Evolutionary conservation across 352 stramenopile species (phyloP), one percentile per base, ranked within the genome.

Genomic region (Phytophthora idaei): DNA sequence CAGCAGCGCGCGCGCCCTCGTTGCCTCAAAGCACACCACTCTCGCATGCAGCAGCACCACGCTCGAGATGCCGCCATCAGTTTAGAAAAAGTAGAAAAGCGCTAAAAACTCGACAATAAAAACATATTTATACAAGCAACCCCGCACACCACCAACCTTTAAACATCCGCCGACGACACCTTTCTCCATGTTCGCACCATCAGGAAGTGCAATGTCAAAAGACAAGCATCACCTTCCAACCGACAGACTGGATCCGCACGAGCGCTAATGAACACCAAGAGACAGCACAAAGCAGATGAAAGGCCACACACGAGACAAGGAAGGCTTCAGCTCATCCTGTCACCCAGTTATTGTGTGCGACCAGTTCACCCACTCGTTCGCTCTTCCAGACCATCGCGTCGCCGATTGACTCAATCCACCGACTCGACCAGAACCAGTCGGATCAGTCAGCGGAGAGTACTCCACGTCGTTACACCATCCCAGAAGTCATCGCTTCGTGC

Each of bases 1-100:
- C 46, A 57, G 61, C 61, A 27, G 17, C 29, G 44, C 46, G 46
- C 63, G 39, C 32, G 42, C 27, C 61, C 46, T 61, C 44, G 64
- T 71, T 61, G n/a, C n/a, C 34, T 59, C 12, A 21, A 46, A 56
- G 41, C 51, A 71, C 59, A 32, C 41, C 39, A 54, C 57, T 76
- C 31, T 67, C 34, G 17, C 21, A 42, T 15, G 54, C 27, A 61
- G 25, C 50, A 51, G 25, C 50, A 51, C 25, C 29, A 44, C 42
- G 44, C 56, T 66, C 60, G 52, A 66, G 54, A 62, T 67, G 66
- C 60, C 46, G 57, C 54, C 62, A 75, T 69, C 70, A 64, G 41
- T 73, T 70, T 82, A 86, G 75, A 86, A 86, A 86, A 83, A 86
- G 64, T 82, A 86, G 75, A 86, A 86, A 86, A 83, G 59, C 67